Evolutionary conservation across 202 grass and related monocot genomes (phyloP).

Genomic region (Brachypodium distachyon): DNA sequence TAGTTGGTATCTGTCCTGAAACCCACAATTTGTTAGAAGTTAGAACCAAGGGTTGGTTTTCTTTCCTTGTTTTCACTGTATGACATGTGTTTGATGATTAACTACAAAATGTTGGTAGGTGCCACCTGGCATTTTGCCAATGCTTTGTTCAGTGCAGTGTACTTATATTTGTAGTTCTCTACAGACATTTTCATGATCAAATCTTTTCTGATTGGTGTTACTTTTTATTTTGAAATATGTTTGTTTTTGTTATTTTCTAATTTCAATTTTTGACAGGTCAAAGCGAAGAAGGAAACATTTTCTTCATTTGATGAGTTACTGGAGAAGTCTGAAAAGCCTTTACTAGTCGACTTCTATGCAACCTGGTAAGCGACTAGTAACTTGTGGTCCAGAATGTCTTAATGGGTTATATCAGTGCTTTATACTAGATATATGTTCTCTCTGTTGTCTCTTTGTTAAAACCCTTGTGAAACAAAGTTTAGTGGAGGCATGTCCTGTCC

Average conservation of each 20-base stretch:
- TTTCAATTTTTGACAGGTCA: constrained; percentile 38
- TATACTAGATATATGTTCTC: not conserved
- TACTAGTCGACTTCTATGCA: constrained; percentile 92
- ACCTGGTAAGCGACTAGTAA: constrained; percentile 53
- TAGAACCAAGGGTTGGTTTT: not conserved
- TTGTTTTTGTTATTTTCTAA: not conserved
- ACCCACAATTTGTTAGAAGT: not conserved
- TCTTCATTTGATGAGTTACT: constrained; percentile 88
- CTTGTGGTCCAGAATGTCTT: not conserved
- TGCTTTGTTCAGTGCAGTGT: not conserved
- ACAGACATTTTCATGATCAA: not conserved
- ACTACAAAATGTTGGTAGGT: not conserved
- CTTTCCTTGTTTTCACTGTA: not conserved
- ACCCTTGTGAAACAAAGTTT: not conserved
- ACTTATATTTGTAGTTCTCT: not conserved
- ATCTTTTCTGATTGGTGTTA: not conserved
- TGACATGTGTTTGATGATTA: not conserved
- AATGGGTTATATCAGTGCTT: not conserved
- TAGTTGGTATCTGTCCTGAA: not conserved
- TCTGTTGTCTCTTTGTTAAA: not conserved
- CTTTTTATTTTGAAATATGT: not conserved
- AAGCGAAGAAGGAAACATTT: constrained; percentile 78
- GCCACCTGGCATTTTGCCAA: not conserved
- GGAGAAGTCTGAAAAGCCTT: constrained; percentile 79
- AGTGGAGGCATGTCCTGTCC: not conserved